Evolutionary conservation across 148 eudicot species (phyloP), one percentile per base, ranked within the genome.

Genomic region (Euryodendron excelsum): DNA sequence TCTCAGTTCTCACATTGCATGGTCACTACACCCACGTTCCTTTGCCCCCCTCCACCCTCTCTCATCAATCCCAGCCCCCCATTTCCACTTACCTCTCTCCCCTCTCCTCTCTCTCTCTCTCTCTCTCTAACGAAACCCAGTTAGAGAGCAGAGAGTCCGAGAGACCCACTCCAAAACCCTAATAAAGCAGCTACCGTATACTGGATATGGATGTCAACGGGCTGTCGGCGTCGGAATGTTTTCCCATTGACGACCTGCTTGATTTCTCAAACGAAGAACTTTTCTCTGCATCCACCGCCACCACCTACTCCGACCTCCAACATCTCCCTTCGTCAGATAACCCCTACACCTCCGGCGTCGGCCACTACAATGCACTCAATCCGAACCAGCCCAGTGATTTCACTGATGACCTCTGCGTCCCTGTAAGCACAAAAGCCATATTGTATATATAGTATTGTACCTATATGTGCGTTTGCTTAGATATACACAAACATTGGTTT

Each of bases 351-450:
- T 3, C 79, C 53, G 52, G 72, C 81, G n/a, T n/a, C n/a, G 64
- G 45, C 56, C 18, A 44, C n/a, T 28, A n/a, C 69, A 41, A 55
- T 36, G 56, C 36, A 17, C 67, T 76, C 61, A 50, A n/a, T 37
- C 53, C 25, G 8, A 58, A 73, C 52, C 65, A 34, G 11, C 69
- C 79, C 62, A 53, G 44, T 20, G 75, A 84, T 64, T 84, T 84
- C 87, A 69, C 81, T 65, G 80, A 81, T 34, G 53, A 76, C 62
- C 77, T 85, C 70, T 76, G 78, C 34, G 72, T 85, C 45, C 85
- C 85, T 1, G 87, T 85, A 79, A 73, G 81, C 50, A 21, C 31
- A 14, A 15, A 15, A 20, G 1, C 33, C 18, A 1, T n/a, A n/a
- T n/a, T n/a, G n/a, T n/a, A n/a, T n/a, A n/a, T n/a, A n/a, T n/a